These are phyloP conservation scores for Nannizziopsis barbatae DNA, from an alignment of 2,329 filamentous ascomycete species.

Conservation along the genomic window DNA sequence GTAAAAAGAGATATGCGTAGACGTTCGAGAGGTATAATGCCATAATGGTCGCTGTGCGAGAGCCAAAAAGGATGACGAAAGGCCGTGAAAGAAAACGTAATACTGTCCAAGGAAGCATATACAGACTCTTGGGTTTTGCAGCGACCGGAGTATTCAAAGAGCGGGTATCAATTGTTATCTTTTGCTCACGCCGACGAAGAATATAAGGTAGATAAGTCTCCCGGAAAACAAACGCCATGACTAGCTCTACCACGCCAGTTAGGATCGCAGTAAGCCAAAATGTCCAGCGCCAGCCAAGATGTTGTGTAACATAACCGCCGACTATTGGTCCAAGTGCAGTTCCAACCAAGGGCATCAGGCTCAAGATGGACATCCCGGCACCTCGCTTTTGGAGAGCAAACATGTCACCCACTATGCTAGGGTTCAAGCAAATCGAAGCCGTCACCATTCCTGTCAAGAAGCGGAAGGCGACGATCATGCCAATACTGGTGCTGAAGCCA, in stretches of 20 bases:
- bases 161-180: too few species aligned
- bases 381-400: conserved; percentile 35
- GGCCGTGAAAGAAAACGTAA: background rate
- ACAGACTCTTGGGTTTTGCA: background rate
- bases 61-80: conserved; percentile 3
- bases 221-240: background rate
- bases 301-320: background rate
- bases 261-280: background rate
- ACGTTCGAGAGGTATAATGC: conserved; percentile 4
- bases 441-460: conserved; percentile 49
- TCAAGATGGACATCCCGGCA: conserved; percentile 39
- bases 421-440: conserved; percentile 39
- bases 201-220: background rate
- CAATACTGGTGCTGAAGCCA: conserved; percentile 47
- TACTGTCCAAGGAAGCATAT: background rate
- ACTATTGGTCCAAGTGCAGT: background rate
- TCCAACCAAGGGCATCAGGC: background rate
- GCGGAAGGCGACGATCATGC: conserved; percentile 49
- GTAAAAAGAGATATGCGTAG: conserved; percentile 1
- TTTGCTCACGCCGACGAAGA: background rate
- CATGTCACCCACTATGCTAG: conserved; percentile 38
- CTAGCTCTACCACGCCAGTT: background rate
- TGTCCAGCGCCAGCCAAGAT: conserved; percentile 1
- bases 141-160: too few species aligned
- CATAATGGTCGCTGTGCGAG: background rate